Percentiles rank a stretch among this genome's conserved stretches.
Evolutionary conservation across 768 basidiomycete species (phyloP).

Genomic region (Fistulinella prunicolor): DNA sequence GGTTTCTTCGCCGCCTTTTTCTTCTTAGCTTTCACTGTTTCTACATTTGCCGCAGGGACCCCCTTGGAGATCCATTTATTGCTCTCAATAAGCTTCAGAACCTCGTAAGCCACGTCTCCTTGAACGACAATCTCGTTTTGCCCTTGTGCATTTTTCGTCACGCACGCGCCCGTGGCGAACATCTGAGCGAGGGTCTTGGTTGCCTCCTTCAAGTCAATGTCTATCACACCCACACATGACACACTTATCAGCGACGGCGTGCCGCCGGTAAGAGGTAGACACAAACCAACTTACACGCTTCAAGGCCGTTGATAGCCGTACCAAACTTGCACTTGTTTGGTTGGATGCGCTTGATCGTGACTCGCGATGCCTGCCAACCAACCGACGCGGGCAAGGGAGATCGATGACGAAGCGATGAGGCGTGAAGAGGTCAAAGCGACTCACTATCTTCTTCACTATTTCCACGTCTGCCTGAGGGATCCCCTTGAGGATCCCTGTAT

Average conservation of each 20-base stretch:
- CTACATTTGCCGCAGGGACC: conserved; percentile 67
- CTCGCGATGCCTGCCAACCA: too few species aligned
- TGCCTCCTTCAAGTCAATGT: conserved; percentile 92
- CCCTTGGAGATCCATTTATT: conserved; percentile 59
- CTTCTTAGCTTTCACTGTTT: conserved; percentile 75
- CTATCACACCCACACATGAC: conserved; percentile 24
- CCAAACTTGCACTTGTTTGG: conserved; percentile 94
- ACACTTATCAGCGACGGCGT: neutral
- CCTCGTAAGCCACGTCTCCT: conserved; percentile 90
- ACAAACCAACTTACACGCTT: conserved; percentile 61
- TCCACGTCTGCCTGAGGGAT: conserved; percentile 73
- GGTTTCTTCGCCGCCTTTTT: conserved; percentile 49
- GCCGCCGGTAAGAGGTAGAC: neutral
- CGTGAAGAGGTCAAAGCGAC: too few species aligned
- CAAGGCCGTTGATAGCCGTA: conserved; percentile 86
- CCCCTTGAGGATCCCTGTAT: conserved; percentile 58
- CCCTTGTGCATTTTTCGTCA: conserved; percentile 88
- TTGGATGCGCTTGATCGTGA: conserved; percentile 76
- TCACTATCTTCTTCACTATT: conserved; percentile 73
- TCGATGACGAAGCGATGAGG: too few species aligned
- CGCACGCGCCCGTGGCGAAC: conserved; percentile 93
- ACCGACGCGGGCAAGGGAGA: too few species aligned
- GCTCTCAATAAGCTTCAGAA: conserved; percentile 73
- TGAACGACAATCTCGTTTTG: conserved; percentile 95
- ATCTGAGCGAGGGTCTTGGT: conserved; percentile 91